These are phyloP conservation scores for Diplodia seriata DNA, from an alignment of 2,329 filamentous ascomycete species.

Conservation along the genomic window DNA sequence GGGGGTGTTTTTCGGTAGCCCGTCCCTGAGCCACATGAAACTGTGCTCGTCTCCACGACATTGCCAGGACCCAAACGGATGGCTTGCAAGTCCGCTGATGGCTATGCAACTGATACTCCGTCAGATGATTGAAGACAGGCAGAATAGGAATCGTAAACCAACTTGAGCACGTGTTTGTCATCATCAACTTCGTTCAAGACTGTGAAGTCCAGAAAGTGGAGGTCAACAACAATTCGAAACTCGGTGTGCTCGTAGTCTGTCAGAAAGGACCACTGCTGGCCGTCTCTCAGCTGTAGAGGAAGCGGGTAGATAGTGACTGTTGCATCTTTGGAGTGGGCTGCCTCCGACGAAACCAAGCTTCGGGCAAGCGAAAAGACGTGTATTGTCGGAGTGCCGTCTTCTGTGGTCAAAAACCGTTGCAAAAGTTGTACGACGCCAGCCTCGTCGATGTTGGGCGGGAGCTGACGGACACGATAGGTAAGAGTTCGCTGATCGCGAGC, in stretches of 20 bases:
- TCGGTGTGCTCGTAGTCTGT: background rate
- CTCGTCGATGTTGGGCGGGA: background rate
- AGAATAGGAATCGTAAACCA: background rate
- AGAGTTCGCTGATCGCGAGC: background rate
- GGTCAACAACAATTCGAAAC: background rate
- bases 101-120: background rate
- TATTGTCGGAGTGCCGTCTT: background rate
- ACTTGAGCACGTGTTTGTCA: background rate
- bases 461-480: conserved; percentile 3
- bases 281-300: background rate
- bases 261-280: background rate
- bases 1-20: background rate
- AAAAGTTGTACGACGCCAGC: background rate
- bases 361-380: background rate
- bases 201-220: conserved; percentile 5
- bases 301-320: background rate
- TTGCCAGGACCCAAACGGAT: conserved; percentile 10
- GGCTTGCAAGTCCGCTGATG: conserved; percentile 1
- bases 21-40: conserved; percentile 21
- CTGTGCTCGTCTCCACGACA: background rate
- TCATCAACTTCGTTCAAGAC: background rate
- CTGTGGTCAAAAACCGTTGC: background rate
- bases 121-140: background rate
- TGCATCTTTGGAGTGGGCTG: background rate
- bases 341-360: background rate